Percentiles rank a stretch among this genome's conserved stretches.
Evolutionary conservation across 768 basidiomycete genomes (phyloP).

Genomic region (Tylopilus plumbeoviolaceoides): DNA sequence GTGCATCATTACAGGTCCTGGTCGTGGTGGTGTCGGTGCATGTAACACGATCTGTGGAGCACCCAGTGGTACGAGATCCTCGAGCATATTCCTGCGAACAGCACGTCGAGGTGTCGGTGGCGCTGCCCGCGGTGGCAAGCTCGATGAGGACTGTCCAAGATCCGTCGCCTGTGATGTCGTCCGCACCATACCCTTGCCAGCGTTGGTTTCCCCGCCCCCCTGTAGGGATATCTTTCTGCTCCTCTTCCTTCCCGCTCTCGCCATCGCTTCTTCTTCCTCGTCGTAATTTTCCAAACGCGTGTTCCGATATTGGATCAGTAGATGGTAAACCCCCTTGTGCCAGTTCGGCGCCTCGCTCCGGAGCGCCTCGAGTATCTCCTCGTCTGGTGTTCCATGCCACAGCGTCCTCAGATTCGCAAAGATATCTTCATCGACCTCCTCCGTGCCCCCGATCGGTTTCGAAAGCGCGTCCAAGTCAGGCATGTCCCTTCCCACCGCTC

Average conservation of each 20-base stretch:
- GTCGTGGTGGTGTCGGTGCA: constrained; percentile 24
- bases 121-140: constrained; percentile 23
- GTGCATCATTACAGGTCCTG: constrained; percentile 3
- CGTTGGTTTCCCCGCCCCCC: constrained; percentile 18
- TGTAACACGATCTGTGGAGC: constrained; percentile 26
- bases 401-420: constrained; percentile 86
- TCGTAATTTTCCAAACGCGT: constrained; percentile 11
- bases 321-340: constrained; percentile 95
- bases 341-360: constrained; percentile 68
- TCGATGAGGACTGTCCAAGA: constrained; percentile 10
- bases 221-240: constrained; percentile 34
- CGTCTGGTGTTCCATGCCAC: constrained; percentile 81
- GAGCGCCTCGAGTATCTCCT: constrained; percentile 67
- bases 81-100: constrained; percentile 25
- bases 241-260: constrained; percentile 27
- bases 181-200: constrained; percentile 16
- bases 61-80: constrained; percentile 12
- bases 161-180: constrained; percentile 25
- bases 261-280: constrained; percentile 34
- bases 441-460: constrained; percentile 55
- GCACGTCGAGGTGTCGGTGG: constrained; percentile 20
- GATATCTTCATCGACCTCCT: constrained; percentile 83
- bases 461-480: constrained; percentile 68
- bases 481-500: constrained; percentile 37
- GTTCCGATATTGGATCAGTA: constrained; percentile 81